A percentile compares a stretch with the other conserved stretches of the same genome.
These are phyloP conservation scores for Mortierella sp. DNA, from an alignment of 371 early-diverging fungal species.

Conservation along the genomic window DNA sequence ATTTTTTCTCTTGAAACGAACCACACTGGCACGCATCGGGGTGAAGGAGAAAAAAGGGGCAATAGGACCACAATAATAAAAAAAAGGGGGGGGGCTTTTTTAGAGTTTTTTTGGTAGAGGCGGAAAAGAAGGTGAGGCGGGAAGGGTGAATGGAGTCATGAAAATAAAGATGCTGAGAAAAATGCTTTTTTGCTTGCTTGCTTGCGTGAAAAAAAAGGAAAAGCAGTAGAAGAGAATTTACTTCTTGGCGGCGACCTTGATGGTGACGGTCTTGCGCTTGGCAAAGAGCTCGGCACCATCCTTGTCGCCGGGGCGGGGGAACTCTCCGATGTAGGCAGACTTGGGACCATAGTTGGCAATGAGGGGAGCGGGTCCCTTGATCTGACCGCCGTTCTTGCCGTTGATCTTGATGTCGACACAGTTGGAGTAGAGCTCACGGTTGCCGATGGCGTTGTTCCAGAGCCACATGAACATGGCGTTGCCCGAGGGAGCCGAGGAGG, in stretches of 20 bases:
- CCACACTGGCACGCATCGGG: neutral
- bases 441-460: conserved; percentile 78
- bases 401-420: conserved; percentile 75
- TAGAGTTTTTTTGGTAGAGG: neutral
- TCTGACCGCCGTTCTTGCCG: conserved; percentile 51
- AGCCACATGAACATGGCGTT: conserved; percentile 71
- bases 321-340: conserved; percentile 20
- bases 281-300: conserved; percentile 24
- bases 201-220: neutral
- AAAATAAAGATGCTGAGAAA: neutral
- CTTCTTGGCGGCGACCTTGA: conserved; percentile 35
- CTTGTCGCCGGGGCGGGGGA: conserved; percentile 15
- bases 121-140: neutral
- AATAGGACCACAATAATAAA: neutral
- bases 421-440: conserved; percentile 81
- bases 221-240: neutral
- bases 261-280: conserved; percentile 20
- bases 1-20: conserved; percentile 1
- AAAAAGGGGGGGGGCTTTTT: neutral
- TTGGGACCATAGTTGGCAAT: conserved; percentile 41
- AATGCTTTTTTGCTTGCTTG: no score
- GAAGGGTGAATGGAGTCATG: neutral
- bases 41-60: neutral
- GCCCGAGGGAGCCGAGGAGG: conserved; percentile 62
- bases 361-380: conserved; percentile 30